These are phyloP conservation scores for Cubamyces sp. DNA, from an alignment of 768 basidiomycete species.

Conservation along the genomic window DNA sequence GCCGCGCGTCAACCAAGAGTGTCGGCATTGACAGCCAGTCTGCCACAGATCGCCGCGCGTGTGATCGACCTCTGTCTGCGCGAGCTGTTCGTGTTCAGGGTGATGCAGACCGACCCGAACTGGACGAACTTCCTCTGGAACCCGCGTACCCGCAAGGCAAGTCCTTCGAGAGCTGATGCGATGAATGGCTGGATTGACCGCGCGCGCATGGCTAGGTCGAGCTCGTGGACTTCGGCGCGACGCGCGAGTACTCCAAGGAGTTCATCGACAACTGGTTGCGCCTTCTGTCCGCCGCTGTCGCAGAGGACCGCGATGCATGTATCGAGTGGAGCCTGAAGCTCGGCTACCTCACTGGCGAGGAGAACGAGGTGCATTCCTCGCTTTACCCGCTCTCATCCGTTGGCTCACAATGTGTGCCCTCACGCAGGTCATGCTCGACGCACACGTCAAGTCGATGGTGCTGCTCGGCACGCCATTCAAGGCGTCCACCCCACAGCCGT, in stretches of 20 bases:
- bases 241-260: constrained; percentile 77
- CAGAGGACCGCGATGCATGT: constrained; percentile 68
- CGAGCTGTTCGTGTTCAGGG: constrained; percentile 87
- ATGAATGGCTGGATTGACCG: neutral
- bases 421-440: constrained; percentile 76
- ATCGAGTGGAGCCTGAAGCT: constrained; percentile 75
- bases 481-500: constrained; percentile 62
- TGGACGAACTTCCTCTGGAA: constrained; percentile 99
- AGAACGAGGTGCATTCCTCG: constrained; percentile 62
- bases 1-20: neutral
- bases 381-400: neutral
- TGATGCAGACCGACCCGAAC: constrained; percentile 99
- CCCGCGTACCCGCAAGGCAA: constrained; percentile 59
- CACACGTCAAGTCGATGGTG: constrained; percentile 82
- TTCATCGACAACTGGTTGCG: constrained; percentile 90
- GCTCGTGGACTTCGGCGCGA: constrained; percentile 96
- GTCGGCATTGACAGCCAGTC: neutral
- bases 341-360: constrained; percentile 89
- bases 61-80: constrained; percentile 86
- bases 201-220: constrained; percentile 56
- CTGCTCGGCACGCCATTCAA: constrained; percentile 89
- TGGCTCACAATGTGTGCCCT: neutral
- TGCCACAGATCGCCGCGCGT: constrained; percentile 73
- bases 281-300: constrained; percentile 81
- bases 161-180: constrained; percentile 1